Evolutionary conservation across 306 rosid species (phyloP).

Genomic region (Phaseolus lunatus): DNA sequence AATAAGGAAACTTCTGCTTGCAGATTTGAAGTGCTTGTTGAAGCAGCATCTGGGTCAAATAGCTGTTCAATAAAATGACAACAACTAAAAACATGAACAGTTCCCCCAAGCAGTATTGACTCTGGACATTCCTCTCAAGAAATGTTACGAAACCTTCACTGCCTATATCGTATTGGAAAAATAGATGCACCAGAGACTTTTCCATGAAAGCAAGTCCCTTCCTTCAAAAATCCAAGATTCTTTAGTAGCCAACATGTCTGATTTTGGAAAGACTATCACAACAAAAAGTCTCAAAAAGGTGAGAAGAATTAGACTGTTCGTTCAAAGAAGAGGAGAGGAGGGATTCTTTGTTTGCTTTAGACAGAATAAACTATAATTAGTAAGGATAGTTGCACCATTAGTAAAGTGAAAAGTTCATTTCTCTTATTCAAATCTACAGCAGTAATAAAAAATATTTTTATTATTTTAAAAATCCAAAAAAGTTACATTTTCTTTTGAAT

Average conservation of each 20-base stretch:
- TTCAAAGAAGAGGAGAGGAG: background rate
- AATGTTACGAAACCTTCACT: background rate
- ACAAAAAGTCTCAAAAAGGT: background rate
- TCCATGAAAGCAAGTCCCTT: background rate
- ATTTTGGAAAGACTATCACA: background rate
- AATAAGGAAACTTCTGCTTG: slow-evolving; percentile 46
- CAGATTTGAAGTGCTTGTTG: slow-evolving; percentile 43
- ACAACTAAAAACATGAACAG: background rate
- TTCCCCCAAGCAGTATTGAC: background rate
- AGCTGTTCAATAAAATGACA: slow-evolving; percentile 46
- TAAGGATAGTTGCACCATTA: background rate
- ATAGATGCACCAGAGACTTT: background rate
- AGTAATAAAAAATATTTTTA: too few relatives aligned
- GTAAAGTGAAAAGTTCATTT: background rate
- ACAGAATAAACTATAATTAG: background rate
- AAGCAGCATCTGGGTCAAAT: slow-evolving; percentile 55
- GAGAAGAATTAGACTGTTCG: background rate
- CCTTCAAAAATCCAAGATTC: background rate
- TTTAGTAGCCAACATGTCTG: background rate
- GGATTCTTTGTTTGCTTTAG: background rate
- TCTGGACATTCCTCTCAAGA: background rate
- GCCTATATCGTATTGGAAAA: background rate
- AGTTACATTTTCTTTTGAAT: too few relatives aligned
- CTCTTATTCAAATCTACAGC: background rate
- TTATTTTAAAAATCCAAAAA: too few relatives aligned